These are phyloP conservation scores for Puccinia triticina DNA, from an alignment of 1,284 basidiomycete species.

Conservation along the genomic window DNA sequence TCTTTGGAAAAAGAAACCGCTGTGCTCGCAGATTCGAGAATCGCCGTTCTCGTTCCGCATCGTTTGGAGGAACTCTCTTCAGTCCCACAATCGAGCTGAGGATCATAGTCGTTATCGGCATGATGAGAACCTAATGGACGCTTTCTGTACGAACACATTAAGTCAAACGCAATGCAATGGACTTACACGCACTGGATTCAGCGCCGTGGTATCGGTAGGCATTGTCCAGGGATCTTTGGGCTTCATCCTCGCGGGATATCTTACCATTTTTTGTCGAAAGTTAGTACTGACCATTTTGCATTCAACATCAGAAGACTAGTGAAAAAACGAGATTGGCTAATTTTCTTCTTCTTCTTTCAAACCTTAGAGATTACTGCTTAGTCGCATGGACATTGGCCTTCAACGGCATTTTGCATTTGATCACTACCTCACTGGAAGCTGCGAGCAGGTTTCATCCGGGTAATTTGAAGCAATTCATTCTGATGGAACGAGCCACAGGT, in stretches of 20 bases:
- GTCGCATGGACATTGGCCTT: constrained; percentile 29
- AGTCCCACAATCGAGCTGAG: background rate
- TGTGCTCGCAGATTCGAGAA: background rate
- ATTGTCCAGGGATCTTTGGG: constrained; percentile 27
- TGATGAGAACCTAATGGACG: constrained; percentile 44
- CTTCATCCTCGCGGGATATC: constrained; percentile 32
- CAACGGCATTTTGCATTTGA: constrained; percentile 25
- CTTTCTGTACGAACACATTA: constrained; percentile 47
- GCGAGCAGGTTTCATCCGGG: constrained; percentile 38
- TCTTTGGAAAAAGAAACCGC: background rate
- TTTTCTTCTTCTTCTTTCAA: background rate
- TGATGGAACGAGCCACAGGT: constrained; percentile 45
- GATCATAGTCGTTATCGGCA: constrained; percentile 4
- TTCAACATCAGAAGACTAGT: background rate
- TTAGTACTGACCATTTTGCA: background rate
- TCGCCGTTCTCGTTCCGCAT: background rate
- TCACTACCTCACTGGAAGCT: constrained; percentile 28
- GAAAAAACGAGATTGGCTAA: background rate
- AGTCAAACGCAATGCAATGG: constrained; percentile 49
- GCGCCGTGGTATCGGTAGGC: constrained; percentile 8
- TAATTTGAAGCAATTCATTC: constrained; percentile 24
- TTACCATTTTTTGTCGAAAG: constrained; percentile 29
- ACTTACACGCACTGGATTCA: constrained; percentile 35
- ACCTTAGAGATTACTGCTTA: background rate
- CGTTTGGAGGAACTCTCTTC: background rate